Conservation (phyloP, 257 asterid genomes). For the Marsdenia floribunda region DNA sequence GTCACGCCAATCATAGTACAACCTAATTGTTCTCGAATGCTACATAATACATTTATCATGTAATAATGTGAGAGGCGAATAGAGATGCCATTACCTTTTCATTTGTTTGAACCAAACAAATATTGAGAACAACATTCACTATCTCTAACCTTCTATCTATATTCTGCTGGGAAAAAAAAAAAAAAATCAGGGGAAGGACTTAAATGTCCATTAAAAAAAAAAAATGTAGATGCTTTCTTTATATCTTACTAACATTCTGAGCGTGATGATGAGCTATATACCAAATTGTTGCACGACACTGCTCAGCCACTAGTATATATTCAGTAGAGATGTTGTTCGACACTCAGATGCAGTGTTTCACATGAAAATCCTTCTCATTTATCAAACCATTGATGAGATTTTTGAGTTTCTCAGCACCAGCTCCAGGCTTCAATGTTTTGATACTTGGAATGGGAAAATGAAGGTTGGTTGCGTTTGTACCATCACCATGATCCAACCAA, state of each 20-base stretch:
- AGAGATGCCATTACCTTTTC: neutral
- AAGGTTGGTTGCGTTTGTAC: constrained; percentile 22
- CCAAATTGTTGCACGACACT: constrained; percentile 4
- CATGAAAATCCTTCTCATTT: constrained; percentile 38
- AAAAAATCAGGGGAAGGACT: neutral
- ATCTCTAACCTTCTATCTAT: constrained; percentile 8
- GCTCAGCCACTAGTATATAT: constrained; percentile 4
- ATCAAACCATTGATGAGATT: constrained; percentile 42
- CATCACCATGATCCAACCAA: constrained; percentile 43
- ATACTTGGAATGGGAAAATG: constrained; percentile 28
- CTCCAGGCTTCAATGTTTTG: constrained; percentile 49
- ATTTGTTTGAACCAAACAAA: constrained; percentile 3
- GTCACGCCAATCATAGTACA: too few species aligned
- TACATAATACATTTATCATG: neutral
- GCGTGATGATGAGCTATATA: neutral
- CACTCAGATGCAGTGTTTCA: constrained; percentile 45
- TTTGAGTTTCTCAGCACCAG: constrained; percentile 60
- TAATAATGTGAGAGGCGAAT: neutral
- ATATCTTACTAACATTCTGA: neutral
- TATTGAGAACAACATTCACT: neutral
- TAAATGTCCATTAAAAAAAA: neutral
- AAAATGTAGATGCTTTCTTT: constrained; percentile 3
- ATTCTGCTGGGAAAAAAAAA: neutral
- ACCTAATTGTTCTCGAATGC: too few species aligned
- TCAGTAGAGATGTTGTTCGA: neutral